Evolutionary conservation across 495 filamentous ascomycete genomes (phyloP).

Genomic region (Astrothelium macrocarpum): DNA sequence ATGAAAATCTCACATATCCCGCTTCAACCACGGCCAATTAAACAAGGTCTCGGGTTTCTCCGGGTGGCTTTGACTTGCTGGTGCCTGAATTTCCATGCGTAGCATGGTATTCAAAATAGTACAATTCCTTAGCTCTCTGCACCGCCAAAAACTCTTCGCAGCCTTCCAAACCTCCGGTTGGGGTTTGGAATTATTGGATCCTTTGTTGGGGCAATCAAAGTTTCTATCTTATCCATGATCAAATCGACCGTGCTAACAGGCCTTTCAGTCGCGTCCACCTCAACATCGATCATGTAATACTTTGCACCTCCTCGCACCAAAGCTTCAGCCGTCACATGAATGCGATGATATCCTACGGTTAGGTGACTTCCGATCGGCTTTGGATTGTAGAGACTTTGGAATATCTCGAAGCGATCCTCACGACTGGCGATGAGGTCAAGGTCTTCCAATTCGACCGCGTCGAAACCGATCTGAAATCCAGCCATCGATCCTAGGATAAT

Average conservation of each 20-base stretch:
- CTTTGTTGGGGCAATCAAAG: background rate
- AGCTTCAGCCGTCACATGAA: constrained; percentile 1
- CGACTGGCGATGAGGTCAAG: background rate
- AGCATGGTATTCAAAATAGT: too few species aligned
- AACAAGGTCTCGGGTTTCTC: too few species aligned
- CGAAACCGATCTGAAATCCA: background rate
- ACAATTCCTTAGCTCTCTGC: background rate
- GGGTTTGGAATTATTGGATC: background rate
- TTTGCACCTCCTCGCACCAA: background rate
- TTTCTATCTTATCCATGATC: background rate
- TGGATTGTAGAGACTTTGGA: background rate
- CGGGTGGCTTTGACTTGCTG: too few species aligned
- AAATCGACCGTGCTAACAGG: background rate
- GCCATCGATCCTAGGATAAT: constrained; percentile 6
- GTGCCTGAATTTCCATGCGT: too few species aligned
- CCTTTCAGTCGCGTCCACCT: background rate
- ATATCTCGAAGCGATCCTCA: background rate
- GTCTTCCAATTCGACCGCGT: background rate
- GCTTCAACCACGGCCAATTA: too few species aligned
- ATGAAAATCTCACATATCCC: too few species aligned
- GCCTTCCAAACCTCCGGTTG: background rate
- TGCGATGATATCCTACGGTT: background rate
- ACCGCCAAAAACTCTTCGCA: background rate
- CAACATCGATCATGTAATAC: constrained; percentile 9
- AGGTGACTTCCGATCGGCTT: background rate